These are phyloP conservation scores for Magnusiomyces tetraspermus DNA, from an alignment of 1,139 yeast genomes.

Conservation along the genomic window DNA sequence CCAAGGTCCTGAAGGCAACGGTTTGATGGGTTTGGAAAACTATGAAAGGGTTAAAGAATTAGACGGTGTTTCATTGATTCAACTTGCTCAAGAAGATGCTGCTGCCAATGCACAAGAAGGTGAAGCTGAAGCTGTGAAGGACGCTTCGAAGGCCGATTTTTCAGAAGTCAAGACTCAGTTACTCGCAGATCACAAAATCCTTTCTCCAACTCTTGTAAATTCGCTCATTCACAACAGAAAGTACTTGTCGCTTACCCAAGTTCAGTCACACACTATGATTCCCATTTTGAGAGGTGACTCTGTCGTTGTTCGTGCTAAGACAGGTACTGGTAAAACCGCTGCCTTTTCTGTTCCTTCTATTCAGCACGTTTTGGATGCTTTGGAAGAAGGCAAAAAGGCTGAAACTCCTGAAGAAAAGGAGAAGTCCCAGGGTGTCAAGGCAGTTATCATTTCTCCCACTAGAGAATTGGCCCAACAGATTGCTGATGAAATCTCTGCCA, in stretches of 20 bases:
- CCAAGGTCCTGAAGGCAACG: constrained; percentile 27
- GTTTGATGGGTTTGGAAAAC: constrained; percentile 28
- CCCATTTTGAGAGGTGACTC: constrained; percentile 54
- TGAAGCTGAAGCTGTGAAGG: constrained; percentile 8
- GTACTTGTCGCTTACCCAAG: constrained; percentile 52
- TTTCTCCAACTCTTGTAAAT: constrained; percentile 30
- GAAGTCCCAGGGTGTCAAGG: constrained; percentile 27
- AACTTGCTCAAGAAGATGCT: constrained; percentile 11
- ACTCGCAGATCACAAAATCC: constrained; percentile 25
- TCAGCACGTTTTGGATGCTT: constrained; percentile 41
- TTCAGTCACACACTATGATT: constrained; percentile 62
- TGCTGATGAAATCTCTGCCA: constrained; percentile 47
- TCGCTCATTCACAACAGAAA: constrained; percentile 29
- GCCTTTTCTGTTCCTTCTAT: constrained; percentile 78
- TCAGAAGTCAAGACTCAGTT: constrained; percentile 27
- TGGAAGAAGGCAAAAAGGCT: constrained; percentile 18
- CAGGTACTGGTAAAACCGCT: constrained; percentile 92
- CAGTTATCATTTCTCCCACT: constrained; percentile 79
- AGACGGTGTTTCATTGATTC: constrained; percentile 15
- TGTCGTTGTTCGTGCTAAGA: constrained; percentile 79
- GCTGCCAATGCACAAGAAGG: not conserved
- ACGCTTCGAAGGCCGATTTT: constrained; percentile 19
- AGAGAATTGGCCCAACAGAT: constrained; percentile 88
- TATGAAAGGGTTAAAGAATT: constrained; percentile 24
- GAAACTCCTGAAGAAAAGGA: not conserved